Evolutionary conservation across 2,329 filamentous ascomycete species (phyloP).

Genomic region (Rutstroemia sp.): DNA sequence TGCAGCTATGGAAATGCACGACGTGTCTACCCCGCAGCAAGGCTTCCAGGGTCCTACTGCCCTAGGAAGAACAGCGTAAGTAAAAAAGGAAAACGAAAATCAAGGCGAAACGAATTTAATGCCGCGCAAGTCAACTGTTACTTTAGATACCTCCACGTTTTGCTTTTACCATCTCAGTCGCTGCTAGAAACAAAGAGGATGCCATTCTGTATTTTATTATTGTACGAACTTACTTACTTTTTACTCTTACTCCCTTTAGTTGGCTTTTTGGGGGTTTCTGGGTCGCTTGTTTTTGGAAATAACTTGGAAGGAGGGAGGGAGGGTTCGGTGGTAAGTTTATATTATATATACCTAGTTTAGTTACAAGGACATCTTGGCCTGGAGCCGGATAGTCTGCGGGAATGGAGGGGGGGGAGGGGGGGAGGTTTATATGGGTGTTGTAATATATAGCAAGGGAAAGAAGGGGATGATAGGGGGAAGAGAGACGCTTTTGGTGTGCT

Average conservation of each 20-base stretch:
- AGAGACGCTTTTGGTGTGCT: neutral
- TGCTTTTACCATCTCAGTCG: neutral
- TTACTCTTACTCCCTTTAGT: neutral
- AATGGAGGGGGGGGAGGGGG: neutral
- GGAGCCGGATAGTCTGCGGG: neutral
- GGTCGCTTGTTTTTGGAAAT: neutral
- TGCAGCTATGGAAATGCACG: constrained; percentile 65
- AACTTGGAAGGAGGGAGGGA: neutral
- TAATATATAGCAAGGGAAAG: neutral
- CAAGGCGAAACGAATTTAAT: neutral
- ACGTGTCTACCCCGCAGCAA: constrained; percentile 33
- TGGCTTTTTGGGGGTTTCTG: neutral
- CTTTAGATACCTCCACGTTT: neutral
- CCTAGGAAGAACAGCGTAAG: constrained; percentile 8
- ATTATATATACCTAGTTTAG: neutral
- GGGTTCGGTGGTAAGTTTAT: neutral
- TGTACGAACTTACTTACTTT: neutral
- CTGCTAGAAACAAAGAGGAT: neutral
- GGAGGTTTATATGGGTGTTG: neutral
- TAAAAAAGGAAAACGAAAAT: neutral
- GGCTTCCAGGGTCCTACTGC: constrained; percentile 47
- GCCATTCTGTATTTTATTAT: neutral
- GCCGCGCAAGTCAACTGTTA: neutral
- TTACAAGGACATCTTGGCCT: neutral
- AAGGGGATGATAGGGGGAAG: neutral